phyloP scores from a whole-genome alignment of 2,329 filamentous ascomycete species.

The Aspergillus pseudoglaucus region DNA sequence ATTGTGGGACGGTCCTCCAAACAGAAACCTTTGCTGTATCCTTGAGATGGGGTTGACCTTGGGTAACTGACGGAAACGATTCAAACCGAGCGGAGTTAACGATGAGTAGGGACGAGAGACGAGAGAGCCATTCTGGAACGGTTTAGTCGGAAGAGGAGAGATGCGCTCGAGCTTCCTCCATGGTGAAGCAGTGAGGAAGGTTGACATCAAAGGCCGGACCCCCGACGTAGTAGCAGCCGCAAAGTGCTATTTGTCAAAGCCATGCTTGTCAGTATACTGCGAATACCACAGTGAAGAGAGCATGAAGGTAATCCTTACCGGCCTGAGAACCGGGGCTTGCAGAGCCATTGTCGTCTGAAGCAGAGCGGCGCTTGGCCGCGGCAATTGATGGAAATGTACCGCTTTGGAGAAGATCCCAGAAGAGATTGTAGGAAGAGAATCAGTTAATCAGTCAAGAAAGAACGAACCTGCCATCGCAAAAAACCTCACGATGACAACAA shows the following conservation, averaged over 20 bases:
- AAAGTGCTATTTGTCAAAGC: slow-evolving; percentile 35
- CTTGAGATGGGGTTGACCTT: slow-evolving; percentile 19
- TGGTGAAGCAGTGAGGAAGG: background rate
- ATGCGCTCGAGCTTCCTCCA: slow-evolving; percentile 8
- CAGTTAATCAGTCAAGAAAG: background rate
- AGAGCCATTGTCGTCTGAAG: slow-evolving; percentile 44
- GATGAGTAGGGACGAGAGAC: slow-evolving; percentile 29
- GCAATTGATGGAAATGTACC: slow-evolving; percentile 10
- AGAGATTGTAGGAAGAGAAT: background rate
- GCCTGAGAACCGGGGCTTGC: slow-evolving; percentile 42
- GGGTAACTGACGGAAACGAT: slow-evolving; percentile 16
- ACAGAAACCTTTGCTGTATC: slow-evolving; percentile 31
- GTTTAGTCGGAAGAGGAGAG: slow-evolving; percentile 12
- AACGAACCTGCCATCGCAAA: slow-evolving; percentile 17
- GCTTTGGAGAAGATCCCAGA: slow-evolving; percentile 6
- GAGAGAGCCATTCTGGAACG: slow-evolving; percentile 9
- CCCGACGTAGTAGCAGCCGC: slow-evolving; percentile 34
- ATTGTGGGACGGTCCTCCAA: slow-evolving; percentile 41
- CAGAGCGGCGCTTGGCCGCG: slow-evolving; percentile 34
- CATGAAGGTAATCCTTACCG: slow-evolving; percentile 33
- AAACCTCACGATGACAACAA: background rate
- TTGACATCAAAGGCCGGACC: slow-evolving; percentile 40
- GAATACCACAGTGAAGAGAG: no score
- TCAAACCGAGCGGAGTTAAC: slow-evolving; percentile 21
- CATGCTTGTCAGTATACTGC: background rate